Base-by-base conservation (phyloP, 202 grass and related monocot species). In the Setaria italica region DNA sequence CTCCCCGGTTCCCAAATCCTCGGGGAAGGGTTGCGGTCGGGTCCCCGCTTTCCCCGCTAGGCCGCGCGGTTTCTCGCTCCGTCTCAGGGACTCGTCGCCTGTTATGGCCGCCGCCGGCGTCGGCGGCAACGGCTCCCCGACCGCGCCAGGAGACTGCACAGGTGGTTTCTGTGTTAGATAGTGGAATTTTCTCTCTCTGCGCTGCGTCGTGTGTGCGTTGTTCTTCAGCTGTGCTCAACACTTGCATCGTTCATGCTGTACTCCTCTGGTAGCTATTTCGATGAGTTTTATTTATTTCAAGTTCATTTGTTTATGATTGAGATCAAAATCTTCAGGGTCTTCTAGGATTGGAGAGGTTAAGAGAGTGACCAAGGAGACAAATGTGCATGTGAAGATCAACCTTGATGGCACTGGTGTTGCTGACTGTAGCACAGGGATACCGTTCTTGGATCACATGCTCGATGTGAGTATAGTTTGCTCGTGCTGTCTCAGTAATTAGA, bases 381-480 rank as follows among this genome's bases (percentile, higher is more conserved):
- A 92, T 88, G 97, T 96, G 74, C 85, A 91, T 81, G 93, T 92
- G 19, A 99, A 92, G 82, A 94, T 99, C 35, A 90, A 96, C 82
- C 85, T 99, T 71, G 93, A 99, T 75, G 93, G 97, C 71, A 91
- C 97, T 63, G 93, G 96, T 17, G 80, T 91, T 62, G 86, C 93
- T 0, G 51, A 92, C 5, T 94, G 88, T 64, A 91, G 47, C 76
- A 99, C 96, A 41, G 93, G 93, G 74, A 95, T 99, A 84, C 90
- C 91, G 5, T 99, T 99, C 87, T 45, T 96, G 82, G 96, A 99
- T 86, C 96, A 94, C 70, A 94, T 99, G 96, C 85, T 99, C 29
- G 96, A 95, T 89, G 93, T 99, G 70, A 90, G 86, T 84, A 70
- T 41, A 16, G 11, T 82, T 78, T 83, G 5, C 49, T 70, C 48